Base-by-base conservation (phyloP, 202 grass and related monocot species). In the Zizania palustris region DNA sequence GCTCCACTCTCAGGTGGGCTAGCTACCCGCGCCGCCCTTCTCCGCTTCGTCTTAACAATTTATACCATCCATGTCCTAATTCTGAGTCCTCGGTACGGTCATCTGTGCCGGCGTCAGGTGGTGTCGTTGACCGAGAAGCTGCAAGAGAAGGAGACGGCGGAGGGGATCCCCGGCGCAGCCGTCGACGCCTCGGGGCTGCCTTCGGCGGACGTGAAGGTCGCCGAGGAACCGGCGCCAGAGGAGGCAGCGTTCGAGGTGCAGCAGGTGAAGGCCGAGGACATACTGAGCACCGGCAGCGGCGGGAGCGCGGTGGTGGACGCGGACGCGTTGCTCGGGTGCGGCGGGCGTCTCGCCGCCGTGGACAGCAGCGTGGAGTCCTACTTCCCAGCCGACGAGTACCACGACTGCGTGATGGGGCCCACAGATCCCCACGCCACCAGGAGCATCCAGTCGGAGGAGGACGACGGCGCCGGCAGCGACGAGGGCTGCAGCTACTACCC, bases 401-500 rank as follows among this genome's bases (percentile, higher is more conserved):
- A 85, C 65, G 79, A 85, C 72, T 88, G 81, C 60, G 73, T 69
- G 68, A 42, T 77, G 70, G 85, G 84, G 1, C 64, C 84, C 42
- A 21, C 83, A 13, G 73, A 78, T n/a, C n/a, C n/a, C 36, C 41
- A 67, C 33, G 36, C 33, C 59, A 43, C 74, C 3, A 77, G 80
- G 16, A 83, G 68, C 0, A 77, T 97, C 40, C 89, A 97, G 48
- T 97, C 95, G 40, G 91, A 95, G 72, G 93, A 96, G 50, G 96
- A 99, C 20, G 92, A 96, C n/a, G 89, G 85, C 74, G 83, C 88
- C 54, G 88, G 75, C 86, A 99, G 96, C 65, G 92, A 99, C 55
- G 96, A 96, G 85, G 96, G 92, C 0, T 99, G 96, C 85, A 99
- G 82, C 84, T 99, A 99, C 86, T 89, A 95, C 67, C 28, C 77